A percentile compares a stretch with the other conserved stretches of the same genome.
Evolutionary conservation across 202 grass and related monocot genomes (phyloP).

Genomic region (Musa balbisiana): DNA sequence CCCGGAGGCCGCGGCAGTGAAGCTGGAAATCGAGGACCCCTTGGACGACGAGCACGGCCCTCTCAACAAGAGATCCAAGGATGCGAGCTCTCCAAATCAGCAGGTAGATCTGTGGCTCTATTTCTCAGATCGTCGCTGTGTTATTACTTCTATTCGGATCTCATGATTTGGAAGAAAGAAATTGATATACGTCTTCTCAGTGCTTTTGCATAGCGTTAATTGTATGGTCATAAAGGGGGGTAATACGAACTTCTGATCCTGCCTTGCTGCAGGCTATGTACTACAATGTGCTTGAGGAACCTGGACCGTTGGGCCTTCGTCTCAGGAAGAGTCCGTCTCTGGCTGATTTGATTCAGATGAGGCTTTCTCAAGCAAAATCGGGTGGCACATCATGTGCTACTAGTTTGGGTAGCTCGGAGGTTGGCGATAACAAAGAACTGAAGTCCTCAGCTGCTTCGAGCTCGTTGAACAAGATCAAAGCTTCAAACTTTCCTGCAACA

Average conservation of each 20-base stretch:
- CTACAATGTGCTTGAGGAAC: conserved; percentile 78
- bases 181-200: neutral
- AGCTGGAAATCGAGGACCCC: neutral
- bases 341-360: conserved; percentile 88
- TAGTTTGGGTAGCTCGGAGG: conserved; percentile 26
- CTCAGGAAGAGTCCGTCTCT: conserved; percentile 86
- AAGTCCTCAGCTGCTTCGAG: conserved; percentile 32
- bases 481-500: conserved; percentile 81
- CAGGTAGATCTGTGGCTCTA: conserved; percentile 2
- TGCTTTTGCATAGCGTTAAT: neutral
- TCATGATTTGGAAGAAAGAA: neutral
- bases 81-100: neutral
- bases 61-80: neutral
- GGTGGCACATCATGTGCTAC: conserved; percentile 21
- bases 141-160: neutral
- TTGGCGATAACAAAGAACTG: conserved; percentile 51
- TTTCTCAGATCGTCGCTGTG: neutral
- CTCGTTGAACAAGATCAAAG: conserved; percentile 61
- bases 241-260: conserved; percentile 8
- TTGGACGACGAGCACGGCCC: neutral
- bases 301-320: conserved; percentile 71
- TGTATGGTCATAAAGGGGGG: neutral
- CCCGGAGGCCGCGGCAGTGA: neutral
- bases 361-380: conserved; percentile 55
- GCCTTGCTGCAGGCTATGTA: conserved; percentile 39